phyloP scores from a whole-genome alignment of 768 basidiomycete genomes.

The Pisolithus albus region DNA sequence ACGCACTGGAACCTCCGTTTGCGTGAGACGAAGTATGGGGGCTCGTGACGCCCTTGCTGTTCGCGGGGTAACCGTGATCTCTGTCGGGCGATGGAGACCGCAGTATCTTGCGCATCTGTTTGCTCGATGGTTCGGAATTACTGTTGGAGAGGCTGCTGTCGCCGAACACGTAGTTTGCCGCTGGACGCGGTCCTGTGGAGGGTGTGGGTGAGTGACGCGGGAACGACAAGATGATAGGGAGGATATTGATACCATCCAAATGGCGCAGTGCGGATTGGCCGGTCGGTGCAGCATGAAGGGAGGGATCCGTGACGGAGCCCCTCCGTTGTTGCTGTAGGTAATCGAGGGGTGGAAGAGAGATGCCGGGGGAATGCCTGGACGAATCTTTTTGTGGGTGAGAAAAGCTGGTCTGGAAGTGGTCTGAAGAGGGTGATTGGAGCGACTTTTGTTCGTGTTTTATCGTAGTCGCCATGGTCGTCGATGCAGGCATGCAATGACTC shows the following conservation, averaged over 20 bases:
- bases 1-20: constrained; percentile 21
- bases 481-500: constrained; percentile 5
- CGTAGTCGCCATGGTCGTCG: constrained; percentile 6
- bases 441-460: constrained; percentile 4
- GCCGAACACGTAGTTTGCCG: constrained; percentile 66
- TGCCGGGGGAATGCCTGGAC: constrained; percentile 44
- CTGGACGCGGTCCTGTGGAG: constrained; percentile 45
- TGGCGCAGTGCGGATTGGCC: constrained; percentile 14
- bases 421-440: constrained; percentile 3
- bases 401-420: constrained; percentile 12
- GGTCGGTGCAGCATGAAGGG: constrained; percentile 54
- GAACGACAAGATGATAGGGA: constrained; percentile 3
- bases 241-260: constrained; percentile 16
- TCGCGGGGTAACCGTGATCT: constrained; percentile 16
- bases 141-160: constrained; percentile 35
- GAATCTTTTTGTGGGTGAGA: constrained; percentile 24
- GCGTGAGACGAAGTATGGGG: constrained; percentile 10
- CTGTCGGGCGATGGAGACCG: constrained; percentile 51
- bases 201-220: constrained; percentile 23
- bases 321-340: constrained; percentile 75
- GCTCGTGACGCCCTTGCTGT: constrained; percentile 16
- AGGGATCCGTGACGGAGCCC: constrained; percentile 79
- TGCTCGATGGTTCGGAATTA: constrained; percentile 32
- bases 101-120: constrained; percentile 48
- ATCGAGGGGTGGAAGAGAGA: constrained; percentile 69